phyloP scores from a whole-genome alignment of 257 asterid genomes.

The Jasminum sambac region DNA sequence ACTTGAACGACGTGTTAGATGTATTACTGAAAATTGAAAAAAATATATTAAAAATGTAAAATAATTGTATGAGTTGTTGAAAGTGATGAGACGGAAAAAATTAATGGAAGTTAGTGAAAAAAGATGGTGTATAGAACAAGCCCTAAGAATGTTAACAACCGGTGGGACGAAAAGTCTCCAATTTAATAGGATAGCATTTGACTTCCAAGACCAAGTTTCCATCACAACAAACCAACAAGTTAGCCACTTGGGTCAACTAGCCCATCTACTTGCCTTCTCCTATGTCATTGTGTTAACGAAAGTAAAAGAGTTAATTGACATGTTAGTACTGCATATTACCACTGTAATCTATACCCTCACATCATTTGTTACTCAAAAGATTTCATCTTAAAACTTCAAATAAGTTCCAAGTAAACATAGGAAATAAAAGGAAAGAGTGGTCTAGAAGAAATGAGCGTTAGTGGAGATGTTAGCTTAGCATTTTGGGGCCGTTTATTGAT shows the following conservation, averaged over 20 bases:
- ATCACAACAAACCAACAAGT: constrained; percentile 10
- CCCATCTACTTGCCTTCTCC: constrained; percentile 21
- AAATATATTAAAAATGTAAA: too few species aligned
- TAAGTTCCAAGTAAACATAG: constrained; percentile 23
- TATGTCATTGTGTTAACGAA: neutral
- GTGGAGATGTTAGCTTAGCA: constrained; percentile 34
- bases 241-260: constrained; percentile 21
- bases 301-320: constrained; percentile 12
- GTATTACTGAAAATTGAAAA: too few species aligned
- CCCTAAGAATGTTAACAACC: too few species aligned
- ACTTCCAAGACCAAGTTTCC: neutral
- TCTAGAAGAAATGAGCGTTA: constrained; percentile 17
- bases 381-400: constrained; percentile 23
- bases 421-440: neutral
- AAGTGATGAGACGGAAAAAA: too few species aligned
- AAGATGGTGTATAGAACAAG: too few species aligned
- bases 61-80: too few species aligned
- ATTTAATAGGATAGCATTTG: constrained; percentile 13
- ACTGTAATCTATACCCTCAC: constrained; percentile 23
- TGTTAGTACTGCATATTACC: constrained; percentile 11
- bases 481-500: constrained; percentile 26
- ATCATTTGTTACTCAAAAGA: constrained; percentile 21
- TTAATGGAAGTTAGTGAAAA: too few species aligned
- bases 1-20: too few species aligned
- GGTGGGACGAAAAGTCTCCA: too few species aligned